phyloP scores from a whole-genome alignment of 192 early-diverging fungal species.

The Haplosporangium gracile region DNA sequence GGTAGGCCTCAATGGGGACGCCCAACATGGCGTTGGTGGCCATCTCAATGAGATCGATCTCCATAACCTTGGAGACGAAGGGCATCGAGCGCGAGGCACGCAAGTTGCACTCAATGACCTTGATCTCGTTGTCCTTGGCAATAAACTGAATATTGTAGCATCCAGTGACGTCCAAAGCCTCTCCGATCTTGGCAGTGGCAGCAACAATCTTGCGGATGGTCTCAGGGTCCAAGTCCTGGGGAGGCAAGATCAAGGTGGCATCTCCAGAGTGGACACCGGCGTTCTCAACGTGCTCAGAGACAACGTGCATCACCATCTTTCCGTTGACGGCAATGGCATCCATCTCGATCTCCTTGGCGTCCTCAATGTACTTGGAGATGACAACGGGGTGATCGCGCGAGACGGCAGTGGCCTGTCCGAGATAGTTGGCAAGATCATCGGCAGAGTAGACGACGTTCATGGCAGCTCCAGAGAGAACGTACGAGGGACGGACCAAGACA shows the following conservation, averaged over 20 bases:
- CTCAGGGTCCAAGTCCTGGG: slow-evolving; percentile 86
- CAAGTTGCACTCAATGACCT: slow-evolving; percentile 99
- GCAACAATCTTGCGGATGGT: slow-evolving; percentile 94
- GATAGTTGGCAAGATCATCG: slow-evolving; percentile 86
- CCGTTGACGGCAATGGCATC: slow-evolving; percentile 93
- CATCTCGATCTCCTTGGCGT: slow-evolving; percentile 95
- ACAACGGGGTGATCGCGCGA: slow-evolving; percentile 98
- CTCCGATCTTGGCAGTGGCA: slow-evolving; percentile 92
- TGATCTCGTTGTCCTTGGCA: slow-evolving; percentile 99
- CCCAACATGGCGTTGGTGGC: slow-evolving; percentile 95
- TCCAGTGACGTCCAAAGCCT: slow-evolving; percentile 96
- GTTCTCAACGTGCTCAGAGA: slow-evolving; percentile 97
- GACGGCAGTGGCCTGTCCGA: slow-evolving; percentile 91
- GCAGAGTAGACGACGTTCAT: slow-evolving; percentile 96
- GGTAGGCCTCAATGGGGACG: slow-evolving; percentile 85
- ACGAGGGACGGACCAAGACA: slow-evolving; percentile 95
- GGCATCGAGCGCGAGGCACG: slow-evolving; percentile 97
- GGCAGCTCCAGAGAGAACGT: slow-evolving; percentile 97
- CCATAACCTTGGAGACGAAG: slow-evolving; percentile 97
- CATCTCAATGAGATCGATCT: slow-evolving; percentile 96
- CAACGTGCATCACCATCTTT: slow-evolving; percentile 86
- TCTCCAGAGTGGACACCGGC: slow-evolving; percentile 99
- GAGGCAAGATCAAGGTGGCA: slow-evolving; percentile 92
- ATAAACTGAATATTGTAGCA: slow-evolving; percentile 99
- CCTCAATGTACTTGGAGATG: slow-evolving; percentile 95